These are phyloP conservation scores for Chlorella sp. DNA, from an alignment of 139 green algal genomes.

Conservation along the genomic window DNA sequence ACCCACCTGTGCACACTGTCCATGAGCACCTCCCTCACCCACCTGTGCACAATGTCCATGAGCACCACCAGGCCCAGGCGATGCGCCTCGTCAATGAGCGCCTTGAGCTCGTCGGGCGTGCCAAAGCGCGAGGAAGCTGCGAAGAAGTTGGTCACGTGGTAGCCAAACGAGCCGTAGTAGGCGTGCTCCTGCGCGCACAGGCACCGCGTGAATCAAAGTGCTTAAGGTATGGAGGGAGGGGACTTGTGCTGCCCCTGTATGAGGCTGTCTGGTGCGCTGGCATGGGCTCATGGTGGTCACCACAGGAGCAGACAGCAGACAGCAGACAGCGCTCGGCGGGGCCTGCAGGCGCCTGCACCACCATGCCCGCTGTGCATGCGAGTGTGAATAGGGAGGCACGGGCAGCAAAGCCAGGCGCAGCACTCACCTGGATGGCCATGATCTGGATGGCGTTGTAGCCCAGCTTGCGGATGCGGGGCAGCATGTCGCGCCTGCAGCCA, in stretches of 20 bases:
- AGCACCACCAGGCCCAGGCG: constrained; percentile 53
- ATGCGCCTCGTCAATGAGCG: constrained; percentile 77
- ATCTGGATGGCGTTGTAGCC: constrained; percentile 99
- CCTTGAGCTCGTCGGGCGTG: constrained; percentile 97
- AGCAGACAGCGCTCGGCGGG: too few relatives aligned
- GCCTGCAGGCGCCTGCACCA: too few relatives aligned
- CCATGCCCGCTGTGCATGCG: too few relatives aligned
- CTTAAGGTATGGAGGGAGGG: too few relatives aligned
- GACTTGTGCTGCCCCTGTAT: too few relatives aligned
- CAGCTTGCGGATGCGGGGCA: constrained; percentile 87
- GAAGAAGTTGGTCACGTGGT: constrained; percentile 99
- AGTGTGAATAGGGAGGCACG: too few relatives aligned
- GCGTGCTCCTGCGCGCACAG: constrained; percentile 38
- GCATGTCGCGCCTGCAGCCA: constrained; percentile 54
- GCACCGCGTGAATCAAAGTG: too few relatives aligned
- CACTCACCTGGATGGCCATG: constrained; percentile 97
- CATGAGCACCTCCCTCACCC: neutral
- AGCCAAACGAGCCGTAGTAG: constrained; percentile 90
- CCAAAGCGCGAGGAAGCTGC: constrained; percentile 63
- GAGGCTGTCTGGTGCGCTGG: too few relatives aligned
- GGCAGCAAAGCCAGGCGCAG: too few relatives aligned
- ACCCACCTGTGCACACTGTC: neutral
- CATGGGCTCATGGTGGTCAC: too few relatives aligned
- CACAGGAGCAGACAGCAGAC: too few relatives aligned
- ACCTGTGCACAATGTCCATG: constrained; percentile 77